phyloP scores from a whole-genome alignment of 73 alveolate genomes.

The Paramecium sexaurelia region DNA sequence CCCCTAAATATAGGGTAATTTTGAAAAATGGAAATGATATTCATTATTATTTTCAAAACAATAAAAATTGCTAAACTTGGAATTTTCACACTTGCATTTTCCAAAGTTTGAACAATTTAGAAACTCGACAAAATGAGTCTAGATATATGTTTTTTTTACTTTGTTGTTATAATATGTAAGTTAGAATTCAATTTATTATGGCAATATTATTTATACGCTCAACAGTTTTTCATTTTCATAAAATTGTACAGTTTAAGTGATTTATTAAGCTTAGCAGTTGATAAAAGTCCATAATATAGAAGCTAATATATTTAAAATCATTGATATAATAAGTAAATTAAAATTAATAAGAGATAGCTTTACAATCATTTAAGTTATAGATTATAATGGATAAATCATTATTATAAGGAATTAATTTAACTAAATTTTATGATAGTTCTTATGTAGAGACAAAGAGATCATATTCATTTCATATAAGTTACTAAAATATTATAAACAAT shows the following conservation, averaged over 20 bases:
- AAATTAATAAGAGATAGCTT: background rate
- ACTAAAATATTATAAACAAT: no score
- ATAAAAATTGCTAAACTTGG: slow-evolving; percentile 11
- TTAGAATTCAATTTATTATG: background rate
- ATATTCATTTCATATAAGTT: no score
- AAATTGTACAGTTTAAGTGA: background rate
- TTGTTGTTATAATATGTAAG: background rate
- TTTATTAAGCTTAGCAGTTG: background rate
- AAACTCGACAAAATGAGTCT: background rate
- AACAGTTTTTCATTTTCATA: background rate
- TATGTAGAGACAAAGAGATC: no score
- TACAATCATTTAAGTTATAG: background rate
- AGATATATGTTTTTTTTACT: background rate
- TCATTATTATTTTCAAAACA: background rate
- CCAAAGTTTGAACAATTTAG: background rate
- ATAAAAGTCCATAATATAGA: background rate
- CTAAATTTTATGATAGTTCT: no score
- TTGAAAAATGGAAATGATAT: background rate
- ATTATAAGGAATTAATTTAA: background rate
- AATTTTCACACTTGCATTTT: background rate
- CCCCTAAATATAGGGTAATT: background rate
- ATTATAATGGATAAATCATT: background rate
- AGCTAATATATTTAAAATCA: background rate
- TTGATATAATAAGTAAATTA: background rate
- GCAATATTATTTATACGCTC: background rate